These are phyloP conservation scores for Stemphylium beticola DNA, from an alignment of 2,329 filamentous ascomycete genomes.

Conservation along the genomic window DNA sequence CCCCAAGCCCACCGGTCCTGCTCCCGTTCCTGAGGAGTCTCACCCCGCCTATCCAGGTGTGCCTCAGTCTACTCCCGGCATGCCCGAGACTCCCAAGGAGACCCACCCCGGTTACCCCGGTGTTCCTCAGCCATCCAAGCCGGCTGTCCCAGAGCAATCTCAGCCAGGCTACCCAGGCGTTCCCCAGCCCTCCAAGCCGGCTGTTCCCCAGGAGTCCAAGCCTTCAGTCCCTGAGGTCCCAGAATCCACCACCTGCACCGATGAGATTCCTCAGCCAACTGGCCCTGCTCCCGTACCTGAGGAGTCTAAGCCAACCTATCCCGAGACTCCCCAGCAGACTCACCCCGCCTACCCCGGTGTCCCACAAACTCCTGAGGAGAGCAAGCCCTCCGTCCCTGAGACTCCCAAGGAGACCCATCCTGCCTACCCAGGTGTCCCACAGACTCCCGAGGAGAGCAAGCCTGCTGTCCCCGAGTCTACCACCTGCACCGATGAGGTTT, in stretches of 20 bases:
- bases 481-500: slow-evolving; percentile 8
- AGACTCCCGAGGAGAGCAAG: slow-evolving; percentile 5
- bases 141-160: slow-evolving; percentile 10
- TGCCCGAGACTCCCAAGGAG: slow-evolving; percentile 12
- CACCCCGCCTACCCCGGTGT: slow-evolving; percentile 4
- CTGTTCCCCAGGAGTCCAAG: background rate
- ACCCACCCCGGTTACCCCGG: slow-evolving; percentile 14
- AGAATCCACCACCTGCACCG: slow-evolving; percentile 7
- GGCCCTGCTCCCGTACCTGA: background rate
- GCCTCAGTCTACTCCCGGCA: background rate
- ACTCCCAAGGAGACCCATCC: slow-evolving; percentile 14
- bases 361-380: slow-evolving; percentile 9
- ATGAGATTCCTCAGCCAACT: slow-evolving; percentile 10
- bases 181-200: slow-evolving; percentile 8
- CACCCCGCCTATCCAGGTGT: slow-evolving; percentile 6
- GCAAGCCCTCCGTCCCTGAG: slow-evolving; percentile 1
- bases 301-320: too few species aligned
- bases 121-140: slow-evolving; percentile 12
- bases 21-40: background rate
- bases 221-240: background rate
- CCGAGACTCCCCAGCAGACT: background rate
- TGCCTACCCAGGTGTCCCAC: slow-evolving; percentile 13
- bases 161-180: slow-evolving; percentile 28
- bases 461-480: slow-evolving; percentile 17
- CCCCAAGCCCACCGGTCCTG: slow-evolving; percentile 6